A percentile compares a stretch with the other conserved stretches of the same genome.
Evolutionary conservation across 139 green algal genomes (phyloP).

Genomic region (Chlamydomonas sp.): DNA sequence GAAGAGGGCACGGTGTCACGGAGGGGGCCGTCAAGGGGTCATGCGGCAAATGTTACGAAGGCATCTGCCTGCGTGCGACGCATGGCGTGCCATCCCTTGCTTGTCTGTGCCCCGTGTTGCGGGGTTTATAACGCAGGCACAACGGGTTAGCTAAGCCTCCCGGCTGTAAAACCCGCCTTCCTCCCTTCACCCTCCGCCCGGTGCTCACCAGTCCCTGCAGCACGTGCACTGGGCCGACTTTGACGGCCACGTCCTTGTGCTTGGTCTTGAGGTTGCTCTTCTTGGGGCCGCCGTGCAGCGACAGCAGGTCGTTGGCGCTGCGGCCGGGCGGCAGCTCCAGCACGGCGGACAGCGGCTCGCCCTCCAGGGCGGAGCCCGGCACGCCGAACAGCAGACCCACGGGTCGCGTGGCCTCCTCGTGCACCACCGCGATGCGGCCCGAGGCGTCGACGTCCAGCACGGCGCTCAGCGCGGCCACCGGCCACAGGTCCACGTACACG

Average conservation of each 20-base stretch:
- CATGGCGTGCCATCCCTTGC: too few relatives aligned
- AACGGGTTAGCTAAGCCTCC: too few relatives aligned
- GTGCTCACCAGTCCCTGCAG: background rate
- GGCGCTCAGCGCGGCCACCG: background rate
- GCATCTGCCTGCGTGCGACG: too few relatives aligned
- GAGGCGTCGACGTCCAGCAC: constrained; percentile 8
- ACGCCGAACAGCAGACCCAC: constrained; percentile 34
- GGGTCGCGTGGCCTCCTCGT: constrained; percentile 8
- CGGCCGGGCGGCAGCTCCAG: constrained; percentile 8
- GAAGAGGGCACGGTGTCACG: too few relatives aligned
- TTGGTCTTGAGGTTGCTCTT: constrained; percentile 39
- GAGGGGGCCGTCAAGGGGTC: too few relatives aligned
- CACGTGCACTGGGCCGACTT: constrained; percentile 15
- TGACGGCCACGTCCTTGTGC: constrained; percentile 5
- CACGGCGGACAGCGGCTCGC: background rate
- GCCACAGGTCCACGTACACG: constrained; percentile 24
- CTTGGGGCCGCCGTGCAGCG: background rate
- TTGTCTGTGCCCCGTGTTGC: too few relatives aligned
- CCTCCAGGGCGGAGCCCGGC: background rate
- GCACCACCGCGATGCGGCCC: background rate
- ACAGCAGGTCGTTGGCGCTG: background rate
- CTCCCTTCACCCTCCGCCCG: too few relatives aligned
- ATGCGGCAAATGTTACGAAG: too few relatives aligned
- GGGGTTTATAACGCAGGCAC: too few relatives aligned
- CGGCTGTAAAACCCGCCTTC: too few relatives aligned